Base-by-base conservation (phyloP, 257 asterid species). In the Prunella vulgaris region DNA sequence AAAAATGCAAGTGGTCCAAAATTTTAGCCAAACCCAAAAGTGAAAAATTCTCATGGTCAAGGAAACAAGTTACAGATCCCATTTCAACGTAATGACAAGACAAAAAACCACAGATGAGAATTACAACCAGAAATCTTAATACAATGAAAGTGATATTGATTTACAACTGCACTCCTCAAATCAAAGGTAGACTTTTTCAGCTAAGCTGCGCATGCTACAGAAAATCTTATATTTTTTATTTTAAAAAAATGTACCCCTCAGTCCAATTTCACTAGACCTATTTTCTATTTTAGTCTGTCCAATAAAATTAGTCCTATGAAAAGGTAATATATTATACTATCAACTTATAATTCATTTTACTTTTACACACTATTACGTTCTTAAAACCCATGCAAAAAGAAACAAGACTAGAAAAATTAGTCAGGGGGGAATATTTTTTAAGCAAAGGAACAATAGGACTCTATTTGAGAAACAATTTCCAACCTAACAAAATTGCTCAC, bases 191-290 rank as follows among this genome's bases (percentile, higher is more conserved):
- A 46, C 15, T 33, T 64, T n/a, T 38, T 56, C 40, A 21, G 70
- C 64, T 51, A 61, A 48, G 54, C 70, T 49, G 64, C 4, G 64
- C 30, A 10, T 28, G 30, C 70, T 63, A 28, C 60, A 38, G 66
- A 64, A 54, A 64, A 38, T 37, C 44, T 9, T 37, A 37, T 37
- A 9, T 9, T 10, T 1, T 37, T 9, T 37, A 9, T 2, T 10
- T 9, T 9, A 14, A 37, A 10, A 37, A 37, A 37, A 37, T n/a
- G n/a, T n/a, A n/a, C n/a, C n/a, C n/a, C n/a, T n/a, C n/a, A n/a
- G n/a, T n/a, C n/a, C n/a, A n/a, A n/a, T n/a, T n/a, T n/a, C n/a
- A n/a, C n/a, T n/a, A n/a, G n/a, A n/a, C n/a, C n/a, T n/a, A n/a
- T n/a, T n/a, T n/a, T n/a, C n/a, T n/a, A n/a, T n/a, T n/a, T n/a